Evolutionary conservation across 1,284 basidiomycete species (phyloP).

Genomic region (Gomphus bonarii): DNA sequence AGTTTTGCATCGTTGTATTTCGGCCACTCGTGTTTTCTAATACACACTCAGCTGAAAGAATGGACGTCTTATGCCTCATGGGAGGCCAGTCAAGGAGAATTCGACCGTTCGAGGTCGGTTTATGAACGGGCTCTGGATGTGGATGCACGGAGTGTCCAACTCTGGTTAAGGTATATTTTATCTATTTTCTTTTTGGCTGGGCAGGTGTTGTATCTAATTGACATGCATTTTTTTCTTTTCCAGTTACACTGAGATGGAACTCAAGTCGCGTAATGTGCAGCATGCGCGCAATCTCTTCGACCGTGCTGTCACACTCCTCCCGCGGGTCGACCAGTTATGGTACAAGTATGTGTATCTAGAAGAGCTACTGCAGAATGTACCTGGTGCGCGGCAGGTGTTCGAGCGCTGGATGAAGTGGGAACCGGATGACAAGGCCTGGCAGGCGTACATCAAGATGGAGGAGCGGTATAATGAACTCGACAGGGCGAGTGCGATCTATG

Average conservation of each 20-base stretch:
- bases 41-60: conserved; percentile 25
- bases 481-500: conserved; percentile 83
- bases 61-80: conserved; percentile 55
- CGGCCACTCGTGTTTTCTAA: not conserved
- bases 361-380: conserved; percentile 91
- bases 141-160: conserved; percentile 77
- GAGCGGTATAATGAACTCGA: conserved; percentile 88
- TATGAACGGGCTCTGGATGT: conserved; percentile 93
- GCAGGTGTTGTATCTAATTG: not conserved
- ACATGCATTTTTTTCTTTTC: not conserved
- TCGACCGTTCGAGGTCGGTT: conserved; percentile 84
- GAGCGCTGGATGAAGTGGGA: conserved; percentile 98
- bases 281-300: conserved; percentile 97
- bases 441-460: conserved; percentile 96
- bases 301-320: conserved; percentile 90
- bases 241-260: conserved; percentile 82
- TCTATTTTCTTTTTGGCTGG: not conserved
- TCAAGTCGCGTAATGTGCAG: conserved; percentile 94
- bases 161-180: conserved; percentile 78
- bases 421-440: conserved; percentile 99
- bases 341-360: conserved; percentile 99
- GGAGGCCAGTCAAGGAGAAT: conserved; percentile 96
- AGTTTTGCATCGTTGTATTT: conserved; percentile 25
- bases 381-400: conserved; percentile 93
- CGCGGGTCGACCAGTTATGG: conserved; percentile 92